These are phyloP conservation scores for Themeda triandra DNA, from an alignment of 176 grass and related monocot species.

Conservation along the genomic window DNA sequence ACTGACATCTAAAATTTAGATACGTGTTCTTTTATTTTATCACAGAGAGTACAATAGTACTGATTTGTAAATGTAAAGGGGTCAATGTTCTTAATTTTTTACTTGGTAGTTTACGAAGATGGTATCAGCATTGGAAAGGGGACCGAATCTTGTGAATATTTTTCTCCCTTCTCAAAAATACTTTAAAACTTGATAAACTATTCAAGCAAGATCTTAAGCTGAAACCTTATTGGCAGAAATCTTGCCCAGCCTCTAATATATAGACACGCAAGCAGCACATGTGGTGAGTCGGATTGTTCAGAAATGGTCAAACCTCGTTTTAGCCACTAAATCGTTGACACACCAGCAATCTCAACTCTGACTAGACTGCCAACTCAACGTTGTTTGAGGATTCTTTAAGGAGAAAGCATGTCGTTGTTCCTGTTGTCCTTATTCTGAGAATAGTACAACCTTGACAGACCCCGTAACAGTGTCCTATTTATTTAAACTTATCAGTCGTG, in stretches of 20 bases:
- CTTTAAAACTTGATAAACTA: neutral
- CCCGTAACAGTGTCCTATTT: too few species aligned
- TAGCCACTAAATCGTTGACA: slow-evolving; percentile 19
- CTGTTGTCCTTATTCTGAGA: neutral
- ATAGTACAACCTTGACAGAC: neutral
- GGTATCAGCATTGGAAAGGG: neutral
- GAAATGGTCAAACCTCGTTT: neutral
- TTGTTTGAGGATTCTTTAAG: neutral
- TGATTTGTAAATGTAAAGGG: neutral
- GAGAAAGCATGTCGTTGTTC: neutral
- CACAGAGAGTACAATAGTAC: neutral
- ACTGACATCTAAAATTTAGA: too few species aligned
- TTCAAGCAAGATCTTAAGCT: slow-evolving; percentile 9
- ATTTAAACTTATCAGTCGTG: too few species aligned
- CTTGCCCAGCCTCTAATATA: slow-evolving; percentile 12
- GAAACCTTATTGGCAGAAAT: slow-evolving; percentile 1
- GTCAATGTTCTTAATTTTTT: neutral
- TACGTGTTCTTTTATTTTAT: too few species aligned
- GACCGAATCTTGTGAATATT: slow-evolving; percentile 11
- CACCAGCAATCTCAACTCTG: neutral
- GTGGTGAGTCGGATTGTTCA: slow-evolving; percentile 9
- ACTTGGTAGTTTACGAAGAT: neutral
- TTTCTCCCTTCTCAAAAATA: neutral
- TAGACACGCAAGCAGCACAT: slow-evolving; percentile 31
- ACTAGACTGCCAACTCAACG: neutral